Base-by-base conservation (phyloP, 2,329 filamentous ascomycete species). In the Fusarium lateritium region DNA sequence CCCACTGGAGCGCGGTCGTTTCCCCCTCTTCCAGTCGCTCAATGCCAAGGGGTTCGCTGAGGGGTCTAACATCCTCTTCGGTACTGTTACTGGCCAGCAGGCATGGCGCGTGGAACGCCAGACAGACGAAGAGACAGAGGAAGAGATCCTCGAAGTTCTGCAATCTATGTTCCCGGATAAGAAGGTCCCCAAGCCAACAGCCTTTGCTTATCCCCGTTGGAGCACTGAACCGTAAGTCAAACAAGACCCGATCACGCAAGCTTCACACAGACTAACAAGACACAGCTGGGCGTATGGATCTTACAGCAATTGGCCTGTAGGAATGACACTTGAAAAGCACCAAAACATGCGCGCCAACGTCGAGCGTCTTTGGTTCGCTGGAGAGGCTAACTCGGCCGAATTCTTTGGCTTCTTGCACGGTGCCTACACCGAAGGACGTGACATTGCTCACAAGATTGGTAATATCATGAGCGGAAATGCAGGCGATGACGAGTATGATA, bases 361-460 rank as follows among this genome's bases (percentile, higher is more conserved):
- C 0, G 83, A 83, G 10, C 78, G 87, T 1, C 75, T 92, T 5
- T 91, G 85, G 80, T 92, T 91, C 65, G 89, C 90, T 0, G 90
- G 90, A 0, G 90, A 92, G 74, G 86, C 86, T 3, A 90, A 85
- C 1, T 89, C 85, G 42, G 83, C 87, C 0, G 82, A 87, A 69
- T 91, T 90, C 75, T 92, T 85, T 76, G 90, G 90, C 0, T 92
- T 89, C 76, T 69, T 92, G 73, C 90, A 92, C 28, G 88, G 87
- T 0, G 86, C 87, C 0, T 90, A 82, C 77, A 88, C 82, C 38
- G 87, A 89, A 70, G 88, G 88, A 0, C 80, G 81, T 2, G 81
- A 83, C 7, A 84, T 81, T 0, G 88, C 84, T 0, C 76, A 80
- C 40, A 78, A 79, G 3, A 77, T 87, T 36, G 83, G 82, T 0